A percentile compares a stretch with the other conserved stretches of the same genome.
Conservation (phyloP, 192 early-diverging fungal genomes). For the Coemansia sp. region DNA sequence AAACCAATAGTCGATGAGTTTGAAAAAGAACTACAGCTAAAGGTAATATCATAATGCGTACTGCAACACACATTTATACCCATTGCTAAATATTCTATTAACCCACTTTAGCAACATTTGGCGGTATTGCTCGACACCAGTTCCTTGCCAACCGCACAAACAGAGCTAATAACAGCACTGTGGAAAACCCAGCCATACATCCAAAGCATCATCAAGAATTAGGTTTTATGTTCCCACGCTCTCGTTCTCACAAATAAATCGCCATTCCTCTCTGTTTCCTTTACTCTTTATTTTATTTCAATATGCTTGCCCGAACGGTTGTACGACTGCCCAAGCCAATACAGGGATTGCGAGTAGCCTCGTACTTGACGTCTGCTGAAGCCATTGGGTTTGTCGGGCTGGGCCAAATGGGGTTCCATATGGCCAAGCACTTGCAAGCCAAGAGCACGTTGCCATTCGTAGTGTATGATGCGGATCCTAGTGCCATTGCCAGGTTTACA, state of each 20-base stretch:
- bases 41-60: slow-evolving; percentile 17
- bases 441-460: slow-evolving; percentile 62
- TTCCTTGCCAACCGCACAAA: slow-evolving; percentile 24
- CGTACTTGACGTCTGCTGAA: slow-evolving; percentile 4
- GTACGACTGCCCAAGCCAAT: background rate
- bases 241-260: background rate
- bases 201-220: slow-evolving; percentile 5
- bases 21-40: slow-evolving; percentile 48
- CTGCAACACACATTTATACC: background rate
- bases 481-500: slow-evolving; percentile 59
- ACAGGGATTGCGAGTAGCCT: background rate
- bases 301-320: slow-evolving; percentile 4
- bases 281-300: background rate
- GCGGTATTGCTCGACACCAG: slow-evolving; percentile 16
- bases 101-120: slow-evolving; percentile 31
- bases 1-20: slow-evolving; percentile 12
- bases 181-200: slow-evolving; percentile 46
- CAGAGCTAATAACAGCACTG: slow-evolving; percentile 36
- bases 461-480: slow-evolving; percentile 71
- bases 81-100: background rate
- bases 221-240: slow-evolving; percentile 7
- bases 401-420: slow-evolving; percentile 89
- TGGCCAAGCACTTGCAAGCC: slow-evolving; percentile 82
- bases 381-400: slow-evolving; percentile 70
- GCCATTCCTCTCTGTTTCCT: background rate